phyloP scores from a whole-genome alignment of 1,284 basidiomycete species.

The Somion occarium region DNA sequence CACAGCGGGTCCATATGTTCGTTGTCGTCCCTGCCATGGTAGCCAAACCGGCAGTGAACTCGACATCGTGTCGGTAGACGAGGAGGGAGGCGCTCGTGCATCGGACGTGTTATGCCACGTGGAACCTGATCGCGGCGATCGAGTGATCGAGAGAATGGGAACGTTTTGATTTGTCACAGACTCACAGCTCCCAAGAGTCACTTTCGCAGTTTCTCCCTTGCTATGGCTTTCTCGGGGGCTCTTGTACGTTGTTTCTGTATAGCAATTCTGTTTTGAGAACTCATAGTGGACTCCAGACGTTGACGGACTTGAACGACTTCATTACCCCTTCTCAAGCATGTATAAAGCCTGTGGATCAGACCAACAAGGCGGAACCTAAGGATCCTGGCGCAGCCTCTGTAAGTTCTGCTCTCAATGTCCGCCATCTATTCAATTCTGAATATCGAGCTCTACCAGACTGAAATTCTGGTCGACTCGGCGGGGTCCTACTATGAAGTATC shows the following conservation, averaged over 20 bases:
- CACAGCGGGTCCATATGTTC: neutral
- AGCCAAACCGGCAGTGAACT: neutral
- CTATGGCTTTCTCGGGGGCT: constrained; percentile 89
- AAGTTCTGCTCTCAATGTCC: constrained; percentile 20
- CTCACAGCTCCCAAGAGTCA: constrained; percentile 4
- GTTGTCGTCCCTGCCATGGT: constrained; percentile 9
- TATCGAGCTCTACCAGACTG: constrained; percentile 54
- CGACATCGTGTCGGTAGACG: neutral
- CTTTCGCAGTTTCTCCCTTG: constrained; percentile 7
- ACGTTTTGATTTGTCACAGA: constrained; percentile 1
- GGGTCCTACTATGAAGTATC: constrained; percentile 80
- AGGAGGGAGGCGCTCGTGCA: neutral
- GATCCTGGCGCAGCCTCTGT: constrained; percentile 60
- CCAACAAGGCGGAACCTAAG: constrained; percentile 39
- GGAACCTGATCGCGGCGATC: neutral
- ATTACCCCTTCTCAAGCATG: constrained; percentile 96
- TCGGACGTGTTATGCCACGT: neutral
- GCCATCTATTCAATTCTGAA: too few species aligned
- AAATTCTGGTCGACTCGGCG: constrained; percentile 81
- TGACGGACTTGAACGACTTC: constrained; percentile 97
- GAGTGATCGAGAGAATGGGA: constrained; percentile 1
- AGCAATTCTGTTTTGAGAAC: too few species aligned
- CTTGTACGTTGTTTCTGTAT: constrained; percentile 72
- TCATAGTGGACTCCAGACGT: constrained; percentile 54
- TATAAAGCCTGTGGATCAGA: constrained; percentile 90